Conservation (phyloP, 2,329 filamentous ascomycete species). For the Colletotrichum sp. region DNA sequence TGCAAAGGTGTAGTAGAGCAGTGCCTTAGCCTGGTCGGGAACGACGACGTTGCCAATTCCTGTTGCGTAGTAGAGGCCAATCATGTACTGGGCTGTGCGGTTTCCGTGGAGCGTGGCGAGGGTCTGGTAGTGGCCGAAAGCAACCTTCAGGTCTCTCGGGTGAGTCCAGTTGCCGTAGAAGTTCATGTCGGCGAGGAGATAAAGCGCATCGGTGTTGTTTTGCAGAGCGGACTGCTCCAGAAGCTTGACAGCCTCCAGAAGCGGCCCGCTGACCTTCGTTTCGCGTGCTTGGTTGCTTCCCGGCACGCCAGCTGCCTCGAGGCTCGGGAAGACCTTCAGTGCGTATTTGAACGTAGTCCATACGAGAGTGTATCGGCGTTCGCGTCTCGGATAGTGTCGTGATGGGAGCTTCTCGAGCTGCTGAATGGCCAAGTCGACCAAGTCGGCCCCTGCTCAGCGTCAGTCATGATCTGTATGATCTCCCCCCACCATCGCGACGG, state of each 20-base stretch:
- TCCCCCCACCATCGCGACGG: not conserved
- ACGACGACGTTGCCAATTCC: constrained; percentile 83
- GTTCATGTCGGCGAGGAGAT: constrained; percentile 90
- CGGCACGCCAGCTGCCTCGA: constrained; percentile 52
- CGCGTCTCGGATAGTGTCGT: constrained; percentile 47
- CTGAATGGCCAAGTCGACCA: constrained; percentile 55
- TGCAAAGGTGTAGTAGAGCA: constrained; percentile 94
- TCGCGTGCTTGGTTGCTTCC: constrained; percentile 34
- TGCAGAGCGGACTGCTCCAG: constrained; percentile 57
- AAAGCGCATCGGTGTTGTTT: constrained; percentile 83
- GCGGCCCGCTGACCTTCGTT: constrained; percentile 42
- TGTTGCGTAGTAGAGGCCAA: constrained; percentile 94
- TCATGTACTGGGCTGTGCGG: constrained; percentile 92
- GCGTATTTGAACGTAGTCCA: constrained; percentile 48
- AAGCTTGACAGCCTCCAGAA: constrained; percentile 56
- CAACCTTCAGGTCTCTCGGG: constrained; percentile 78
- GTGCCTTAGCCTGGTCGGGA: constrained; percentile 86
- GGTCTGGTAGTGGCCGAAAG: constrained; percentile 81
- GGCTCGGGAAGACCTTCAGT: constrained; percentile 53
- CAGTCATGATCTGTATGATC: not conserved
- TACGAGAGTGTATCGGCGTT: constrained; percentile 49
- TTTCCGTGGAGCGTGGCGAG: constrained; percentile 83
- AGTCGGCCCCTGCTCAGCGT: constrained; percentile 49
- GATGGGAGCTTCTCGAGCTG: constrained; percentile 56
- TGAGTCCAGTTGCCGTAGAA: constrained; percentile 95